These are phyloP conservation scores for Fraxinus ornus DNA, from an alignment of 305 asterid genomes.

Conservation along the genomic window DNA sequence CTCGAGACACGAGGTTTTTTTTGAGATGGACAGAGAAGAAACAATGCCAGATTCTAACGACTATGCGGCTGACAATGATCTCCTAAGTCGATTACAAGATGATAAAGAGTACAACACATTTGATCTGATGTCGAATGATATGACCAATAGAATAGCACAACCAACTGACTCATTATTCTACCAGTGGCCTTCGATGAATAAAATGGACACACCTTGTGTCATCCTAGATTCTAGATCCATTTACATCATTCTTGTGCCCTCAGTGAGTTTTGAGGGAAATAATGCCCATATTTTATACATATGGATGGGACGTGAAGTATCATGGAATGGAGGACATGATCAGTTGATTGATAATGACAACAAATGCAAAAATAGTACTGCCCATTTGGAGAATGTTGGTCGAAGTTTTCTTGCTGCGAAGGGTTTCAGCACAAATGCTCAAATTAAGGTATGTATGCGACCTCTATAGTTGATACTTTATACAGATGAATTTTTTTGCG, in stretches of 20 bases:
- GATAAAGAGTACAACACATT: constrained; percentile 31
- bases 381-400: constrained; percentile 38
- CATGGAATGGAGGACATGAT: constrained; percentile 31
- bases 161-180: constrained; percentile 36
- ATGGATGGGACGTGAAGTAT: constrained; percentile 47
- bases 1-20: constrained; percentile 24
- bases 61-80: constrained; percentile 21
- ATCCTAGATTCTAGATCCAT: constrained; percentile 48
- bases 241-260: constrained; percentile 39
- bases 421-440: constrained; percentile 42
- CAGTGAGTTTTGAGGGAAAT: constrained; percentile 26
- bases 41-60: constrained; percentile 34
- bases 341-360: constrained; percentile 28
- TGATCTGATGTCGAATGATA: constrained; percentile 21
- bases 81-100: constrained; percentile 27
- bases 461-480: not conserved
- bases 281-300: constrained; percentile 35
- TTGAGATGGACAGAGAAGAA: constrained; percentile 33
- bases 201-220: constrained; percentile 32
- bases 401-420: constrained; percentile 39
- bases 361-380: constrained; percentile 27
- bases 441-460: constrained; percentile 46
- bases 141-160: constrained; percentile 22
- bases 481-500: not conserved
- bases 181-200: constrained; percentile 52